A percentile compares a stretch with the other conserved stretches of the same genome.
phyloP scores from a whole-genome alignment of 768 basidiomycete species.

The Phlebiopsis gigantea region DNA sequence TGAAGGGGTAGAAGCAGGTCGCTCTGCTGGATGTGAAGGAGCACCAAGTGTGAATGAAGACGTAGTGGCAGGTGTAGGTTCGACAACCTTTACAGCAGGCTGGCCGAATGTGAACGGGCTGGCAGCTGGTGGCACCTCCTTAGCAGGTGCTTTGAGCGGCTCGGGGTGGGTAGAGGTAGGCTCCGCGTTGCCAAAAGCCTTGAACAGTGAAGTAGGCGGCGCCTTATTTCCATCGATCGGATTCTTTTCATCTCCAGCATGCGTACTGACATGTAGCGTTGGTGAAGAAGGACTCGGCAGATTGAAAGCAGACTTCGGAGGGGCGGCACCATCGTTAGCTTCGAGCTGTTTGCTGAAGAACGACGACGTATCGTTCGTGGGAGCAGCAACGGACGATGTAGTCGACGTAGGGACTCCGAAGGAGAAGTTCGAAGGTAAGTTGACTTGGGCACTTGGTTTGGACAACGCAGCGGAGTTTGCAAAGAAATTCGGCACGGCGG shows the following conservation, averaged over 20 bases:
- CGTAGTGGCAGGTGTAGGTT: conserved; percentile 7
- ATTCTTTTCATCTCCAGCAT: not conserved
- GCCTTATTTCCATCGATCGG: not conserved
- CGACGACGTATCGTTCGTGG: not conserved
- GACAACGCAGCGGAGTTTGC: conserved; percentile 43
- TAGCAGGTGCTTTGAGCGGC: not conserved
- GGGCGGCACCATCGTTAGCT: conserved; percentile 2
- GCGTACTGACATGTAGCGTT: not conserved
- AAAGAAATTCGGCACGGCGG: conserved; percentile 60
- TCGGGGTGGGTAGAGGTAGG: not conserved
- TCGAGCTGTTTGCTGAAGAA: not conserved
- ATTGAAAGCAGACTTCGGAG: not conserved
- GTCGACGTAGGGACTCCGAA: not conserved
- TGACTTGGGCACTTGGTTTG: conserved; percentile 24
- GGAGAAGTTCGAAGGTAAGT: conserved; percentile 5
- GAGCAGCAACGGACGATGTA: not conserved
- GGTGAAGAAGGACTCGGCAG: conserved; percentile 4
- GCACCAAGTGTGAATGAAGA: conserved; percentile 20
- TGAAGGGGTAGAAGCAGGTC: not conserved
- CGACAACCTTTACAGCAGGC: not conserved
- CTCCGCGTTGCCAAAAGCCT: not conserved
- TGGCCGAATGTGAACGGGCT: not conserved
- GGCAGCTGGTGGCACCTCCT: not conserved
- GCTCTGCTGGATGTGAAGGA: conserved; percentile 10
- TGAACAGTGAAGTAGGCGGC: not conserved